These are phyloP conservation scores for Citrus trifoliata DNA, from an alignment of 345 rosid species.

Conservation along the genomic window DNA sequence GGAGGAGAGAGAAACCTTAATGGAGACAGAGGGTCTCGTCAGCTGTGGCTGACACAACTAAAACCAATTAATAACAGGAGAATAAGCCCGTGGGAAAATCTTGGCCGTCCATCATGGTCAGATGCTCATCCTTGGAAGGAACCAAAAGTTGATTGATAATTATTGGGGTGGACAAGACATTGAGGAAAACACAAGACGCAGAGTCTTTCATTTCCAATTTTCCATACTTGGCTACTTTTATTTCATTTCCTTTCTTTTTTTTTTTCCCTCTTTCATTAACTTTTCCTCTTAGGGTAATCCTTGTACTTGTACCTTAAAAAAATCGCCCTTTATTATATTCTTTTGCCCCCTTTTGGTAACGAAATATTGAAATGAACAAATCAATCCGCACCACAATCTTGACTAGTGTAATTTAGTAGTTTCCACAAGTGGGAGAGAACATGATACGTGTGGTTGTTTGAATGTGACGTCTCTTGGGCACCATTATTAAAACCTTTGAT, in stretches of 20 bases:
- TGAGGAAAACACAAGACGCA: not conserved
- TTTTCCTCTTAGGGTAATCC: constrained; percentile 42
- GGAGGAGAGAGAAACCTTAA: constrained; percentile 37
- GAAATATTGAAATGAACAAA: not conserved
- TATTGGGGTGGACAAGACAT: not conserved
- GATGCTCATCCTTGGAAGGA: not conserved
- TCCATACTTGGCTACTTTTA: too few relatives aligned
- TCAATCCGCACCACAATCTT: constrained; percentile 1
- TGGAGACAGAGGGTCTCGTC: constrained; percentile 30
- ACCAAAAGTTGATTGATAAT: not conserved
- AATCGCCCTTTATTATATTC: not conserved
- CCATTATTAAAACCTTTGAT: not conserved
- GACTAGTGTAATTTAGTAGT: not conserved
- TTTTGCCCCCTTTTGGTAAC: not conserved
- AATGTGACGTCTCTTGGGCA: not conserved
- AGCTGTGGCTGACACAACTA: constrained; percentile 8
- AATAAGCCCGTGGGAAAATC: constrained; percentile 12
- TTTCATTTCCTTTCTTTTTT: too few relatives aligned
- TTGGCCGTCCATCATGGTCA: constrained; percentile 26
- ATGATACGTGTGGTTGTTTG: not conserved
- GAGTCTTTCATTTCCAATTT: not conserved
- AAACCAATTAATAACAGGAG: not conserved
- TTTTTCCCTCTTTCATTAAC: not conserved
- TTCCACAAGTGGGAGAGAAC: not conserved
- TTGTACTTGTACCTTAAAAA: not conserved